Evolutionary conservation across 139 green algal species (phyloP).

Genomic region (Mesotaenium endlicherianum): DNA sequence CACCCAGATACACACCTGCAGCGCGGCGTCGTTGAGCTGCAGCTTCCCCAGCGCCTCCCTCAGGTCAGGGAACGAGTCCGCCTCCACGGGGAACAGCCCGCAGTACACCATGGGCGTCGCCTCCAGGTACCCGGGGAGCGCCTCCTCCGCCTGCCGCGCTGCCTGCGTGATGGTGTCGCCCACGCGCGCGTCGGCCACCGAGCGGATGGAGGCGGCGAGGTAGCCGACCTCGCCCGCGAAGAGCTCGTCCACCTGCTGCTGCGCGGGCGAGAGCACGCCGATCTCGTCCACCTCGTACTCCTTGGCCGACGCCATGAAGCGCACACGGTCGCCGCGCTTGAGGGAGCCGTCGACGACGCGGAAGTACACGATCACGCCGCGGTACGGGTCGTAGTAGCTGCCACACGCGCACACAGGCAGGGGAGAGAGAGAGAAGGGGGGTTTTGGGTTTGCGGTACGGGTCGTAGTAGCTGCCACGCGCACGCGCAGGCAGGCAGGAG

Average conservation of each 20-base stretch:
- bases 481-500: neutral
- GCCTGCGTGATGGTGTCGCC: conserved; percentile 89
- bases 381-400: conserved; percentile 93
- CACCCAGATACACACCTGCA: conserved; percentile 57
- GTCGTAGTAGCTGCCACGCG: conserved; percentile 82
- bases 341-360: conserved; percentile 82
- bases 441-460: conserved; percentile 78
- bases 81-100: conserved; percentile 87
- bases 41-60: conserved; percentile 93
- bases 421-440: neutral
- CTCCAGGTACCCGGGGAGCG: conserved; percentile 54
- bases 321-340: conserved; percentile 72
- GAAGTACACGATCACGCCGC: conserved; percentile 79
- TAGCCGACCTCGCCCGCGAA: conserved; percentile 88
- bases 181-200: conserved; percentile 85
- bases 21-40: conserved; percentile 96
- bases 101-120: conserved; percentile 96
- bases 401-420: neutral
- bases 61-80: conserved; percentile 72
- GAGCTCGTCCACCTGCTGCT: conserved; percentile 81
- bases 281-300: conserved; percentile 90
- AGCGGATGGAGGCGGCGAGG: conserved; percentile 86
- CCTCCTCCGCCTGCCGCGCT: conserved; percentile 42
- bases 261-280: conserved; percentile 80
- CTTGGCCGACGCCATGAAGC: conserved; percentile 59